These are phyloP conservation scores for Podaxis rugospora DNA, from an alignment of 768 basidiomycete genomes.

Conservation along the genomic window DNA sequence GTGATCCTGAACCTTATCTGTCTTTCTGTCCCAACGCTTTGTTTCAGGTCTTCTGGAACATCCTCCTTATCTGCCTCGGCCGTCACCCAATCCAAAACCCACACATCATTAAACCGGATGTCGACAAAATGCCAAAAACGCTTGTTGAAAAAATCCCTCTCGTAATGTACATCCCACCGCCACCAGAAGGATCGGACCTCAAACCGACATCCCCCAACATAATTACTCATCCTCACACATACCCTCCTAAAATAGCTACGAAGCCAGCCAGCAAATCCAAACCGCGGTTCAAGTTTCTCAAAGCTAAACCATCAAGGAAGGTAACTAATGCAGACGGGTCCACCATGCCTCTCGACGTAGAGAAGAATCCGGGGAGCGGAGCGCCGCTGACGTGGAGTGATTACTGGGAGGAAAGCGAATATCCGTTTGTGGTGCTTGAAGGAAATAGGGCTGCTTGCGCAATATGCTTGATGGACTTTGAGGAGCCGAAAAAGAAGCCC, in stretches of 20 bases:
- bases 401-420: conserved; percentile 70
- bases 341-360: conserved; percentile 10
- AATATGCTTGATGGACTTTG: conserved; percentile 83
- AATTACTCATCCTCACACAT: conserved; percentile 49
- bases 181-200: conserved; percentile 46
- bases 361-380: conserved; percentile 4
- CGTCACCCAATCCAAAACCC: conserved; percentile 77
- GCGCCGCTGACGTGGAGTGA: conserved; percentile 65
- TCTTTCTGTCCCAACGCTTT: conserved; percentile 1
- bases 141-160: conserved; percentile 78
- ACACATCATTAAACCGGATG: conserved; percentile 69
- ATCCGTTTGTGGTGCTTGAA: conserved; percentile 79
- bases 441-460: conserved; percentile 82
- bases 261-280: conserved; percentile 24
- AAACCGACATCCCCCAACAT: conserved; percentile 29
- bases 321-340: conserved; percentile 4
- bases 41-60: conserved; percentile 67
- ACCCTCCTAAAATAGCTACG: conserved; percentile 52
- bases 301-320: conserved; percentile 20
- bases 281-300: conserved; percentile 53
- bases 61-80: conserved; percentile 74
- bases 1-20: conserved; percentile 22
- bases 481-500: conserved; percentile 50
- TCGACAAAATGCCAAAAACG: conserved; percentile 67
- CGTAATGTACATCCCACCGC: conserved; percentile 81